Conservation (phyloP, 1,284 basidiomycete genomes). For the Chalciporus sp. region DNA sequence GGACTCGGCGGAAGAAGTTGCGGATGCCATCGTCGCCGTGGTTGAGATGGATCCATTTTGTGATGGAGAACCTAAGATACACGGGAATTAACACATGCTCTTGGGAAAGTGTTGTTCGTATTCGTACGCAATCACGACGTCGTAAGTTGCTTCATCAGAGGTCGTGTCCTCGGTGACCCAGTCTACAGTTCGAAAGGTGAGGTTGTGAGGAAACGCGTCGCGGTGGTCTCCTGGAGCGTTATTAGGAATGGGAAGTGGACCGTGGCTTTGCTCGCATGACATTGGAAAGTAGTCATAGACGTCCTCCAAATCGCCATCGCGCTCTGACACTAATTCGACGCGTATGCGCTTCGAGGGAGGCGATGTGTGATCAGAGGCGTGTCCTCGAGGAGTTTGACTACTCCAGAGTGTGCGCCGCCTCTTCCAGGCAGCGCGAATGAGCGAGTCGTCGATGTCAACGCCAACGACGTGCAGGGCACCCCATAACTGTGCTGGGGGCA, state of each 20-base stretch:
- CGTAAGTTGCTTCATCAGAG: conserved; percentile 62
- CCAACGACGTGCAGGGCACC: conserved; percentile 67
- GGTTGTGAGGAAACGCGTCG: conserved; percentile 69
- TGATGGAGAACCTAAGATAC: conserved; percentile 68
- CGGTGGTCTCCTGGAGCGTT: conserved; percentile 3
- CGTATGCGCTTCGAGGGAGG: conserved; percentile 17
- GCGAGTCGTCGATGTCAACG: conserved; percentile 77
- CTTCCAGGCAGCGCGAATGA: conserved; percentile 74
- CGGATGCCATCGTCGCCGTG: conserved; percentile 67
- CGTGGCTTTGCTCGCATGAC: conserved; percentile 74
- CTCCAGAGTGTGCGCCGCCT: conserved; percentile 71
- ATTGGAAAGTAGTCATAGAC: conserved; percentile 61
- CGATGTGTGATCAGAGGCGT: not conserved
- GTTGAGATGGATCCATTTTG: conserved; percentile 87
- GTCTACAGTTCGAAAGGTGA: conserved; percentile 68
- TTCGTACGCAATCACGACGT: conserved; percentile 74
- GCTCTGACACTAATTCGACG: conserved; percentile 1
- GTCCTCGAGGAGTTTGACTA: conserved; percentile 47
- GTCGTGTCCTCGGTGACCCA: conserved; percentile 64
- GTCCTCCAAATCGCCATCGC: not conserved
- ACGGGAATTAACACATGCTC: not conserved
- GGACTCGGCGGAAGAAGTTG: conserved; percentile 66
- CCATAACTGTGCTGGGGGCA: conserved; percentile 58
- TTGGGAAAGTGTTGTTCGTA: conserved; percentile 39
- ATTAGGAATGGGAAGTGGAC: conserved; percentile 64